Evolutionary conservation across 495 filamentous ascomycete genomes (phyloP).

Genomic region (Filosporella fistucella): DNA sequence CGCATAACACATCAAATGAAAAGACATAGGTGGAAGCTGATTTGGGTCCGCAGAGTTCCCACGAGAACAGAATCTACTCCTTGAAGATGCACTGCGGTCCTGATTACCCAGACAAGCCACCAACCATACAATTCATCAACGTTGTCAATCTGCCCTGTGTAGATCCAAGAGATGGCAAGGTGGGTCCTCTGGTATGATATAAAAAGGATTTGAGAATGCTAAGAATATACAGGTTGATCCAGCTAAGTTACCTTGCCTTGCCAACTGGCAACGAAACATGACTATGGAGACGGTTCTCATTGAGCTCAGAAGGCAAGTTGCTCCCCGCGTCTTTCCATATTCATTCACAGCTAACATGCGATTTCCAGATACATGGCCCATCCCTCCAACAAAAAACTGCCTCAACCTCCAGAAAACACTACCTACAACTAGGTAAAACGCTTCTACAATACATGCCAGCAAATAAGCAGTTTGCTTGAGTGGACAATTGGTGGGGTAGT

Average conservation of each 20-base stretch:
- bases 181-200: no score
- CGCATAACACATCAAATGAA: no score
- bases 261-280: constrained; percentile 81
- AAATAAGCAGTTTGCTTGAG: no score
- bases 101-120: constrained; percentile 84
- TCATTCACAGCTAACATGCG: no score
- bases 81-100: constrained; percentile 94
- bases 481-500: background rate
- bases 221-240: constrained; percentile 84
- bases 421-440: constrained; percentile 43
- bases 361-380: constrained; percentile 83
- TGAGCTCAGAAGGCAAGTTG: constrained; percentile 71
- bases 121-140: constrained; percentile 83
- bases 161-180: constrained; percentile 67
- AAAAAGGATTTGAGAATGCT: no score
- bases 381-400: constrained; percentile 87
- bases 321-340: no score
- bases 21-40: no score
- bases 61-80: constrained; percentile 98
- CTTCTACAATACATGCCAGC: no score
- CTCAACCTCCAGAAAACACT: constrained; percentile 86
- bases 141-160: constrained; percentile 96
- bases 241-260: constrained; percentile 73
- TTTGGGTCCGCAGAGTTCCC: constrained; percentile 76
- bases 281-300: constrained; percentile 94